Evolutionary conservation across 768 basidiomycete species (phyloP).

Genomic region (Tylopilus felleus): DNA sequence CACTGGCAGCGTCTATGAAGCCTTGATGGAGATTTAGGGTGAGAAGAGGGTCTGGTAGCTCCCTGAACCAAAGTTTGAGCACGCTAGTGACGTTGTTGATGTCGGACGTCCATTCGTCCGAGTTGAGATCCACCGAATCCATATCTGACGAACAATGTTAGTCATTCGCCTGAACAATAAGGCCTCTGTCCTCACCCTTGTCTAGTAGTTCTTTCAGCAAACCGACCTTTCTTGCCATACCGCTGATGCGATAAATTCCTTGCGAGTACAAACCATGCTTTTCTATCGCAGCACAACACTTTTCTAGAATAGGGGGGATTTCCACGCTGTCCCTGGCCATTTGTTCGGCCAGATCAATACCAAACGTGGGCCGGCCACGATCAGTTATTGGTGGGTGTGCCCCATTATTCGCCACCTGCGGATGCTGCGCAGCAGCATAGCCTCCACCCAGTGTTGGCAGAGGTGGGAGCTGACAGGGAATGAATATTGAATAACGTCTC

Average conservation of each 20-base stretch:
- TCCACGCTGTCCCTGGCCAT: conserved; percentile 90
- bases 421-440: conserved; percentile 27
- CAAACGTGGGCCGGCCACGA: conserved; percentile 82
- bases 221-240: conserved; percentile 83
- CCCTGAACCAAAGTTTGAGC: conserved; percentile 93
- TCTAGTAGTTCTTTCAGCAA: conserved; percentile 82
- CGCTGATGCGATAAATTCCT: conserved; percentile 93
- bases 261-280: conserved; percentile 78
- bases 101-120: conserved; percentile 88
- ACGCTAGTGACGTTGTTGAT: conserved; percentile 96
- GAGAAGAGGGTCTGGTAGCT: conserved; percentile 90
- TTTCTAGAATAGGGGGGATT: conserved; percentile 81
- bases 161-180: conserved; percentile 2
- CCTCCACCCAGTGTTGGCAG: conserved; percentile 43
- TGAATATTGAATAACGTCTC: conserved; percentile 1
- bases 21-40: conserved; percentile 82
- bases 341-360: conserved; percentile 88
- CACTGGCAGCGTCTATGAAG: conserved; percentile 94
- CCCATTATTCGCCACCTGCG: conserved; percentile 24
- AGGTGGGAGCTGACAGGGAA: conserved; percentile 53
- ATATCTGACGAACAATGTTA: conserved; percentile 54
- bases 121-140: conserved; percentile 81
- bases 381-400: conserved; percentile 41
- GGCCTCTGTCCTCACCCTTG: conserved; percentile 52
- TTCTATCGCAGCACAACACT: conserved; percentile 91